Base-by-base conservation (phyloP, 2,329 filamentous ascomycete species). In the Fusarium sp. region DNA sequence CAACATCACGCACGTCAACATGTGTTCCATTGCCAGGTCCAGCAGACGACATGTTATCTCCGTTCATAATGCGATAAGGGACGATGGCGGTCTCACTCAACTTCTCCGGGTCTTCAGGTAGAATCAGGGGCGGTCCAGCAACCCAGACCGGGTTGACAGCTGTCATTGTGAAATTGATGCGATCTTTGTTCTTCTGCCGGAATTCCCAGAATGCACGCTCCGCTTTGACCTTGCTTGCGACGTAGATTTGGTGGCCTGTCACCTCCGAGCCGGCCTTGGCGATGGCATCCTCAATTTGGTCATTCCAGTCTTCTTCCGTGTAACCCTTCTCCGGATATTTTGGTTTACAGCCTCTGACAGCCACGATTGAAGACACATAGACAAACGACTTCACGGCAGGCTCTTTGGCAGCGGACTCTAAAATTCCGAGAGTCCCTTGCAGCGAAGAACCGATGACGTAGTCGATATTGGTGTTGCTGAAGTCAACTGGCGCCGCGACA, bases 131-230 rank as follows among this genome's bases (percentile, higher is more conserved):
- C 3, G 64, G 66, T 1, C 66, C 66, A 10, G 57, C 42, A 1
- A 69, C 66, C 66, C 66, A 69, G 10, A 56, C 58, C 11, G 66
- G 66, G 13, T 69, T 68, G n/a, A 69, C 30, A 10, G 64, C 50
- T 5, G 66, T 69, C 64, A 69, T 69, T 6, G 48, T 68, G 10
- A 69, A 69, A 1, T 11, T 20, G 7, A 68, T 51, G 11, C 4
- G n/a, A 0, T 35, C 11, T 10, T 39, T 20, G 18, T 44, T 54
- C 9, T 53, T 50, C 14, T 45, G 8, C 3, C 42, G 36, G 2
- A 69, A 69, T 2, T 68, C 65, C 66, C 66, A 69, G 30, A 69
- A 68, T 6, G 65, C 66, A 3, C 57, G 56, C n/a, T 69, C 66
- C 7, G 64, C 66, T 20, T 69, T 69, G 12, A 64, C 15, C 12